Conservation (phyloP, 78 protist species). For the Chrysochromulina tobinii region DNA sequence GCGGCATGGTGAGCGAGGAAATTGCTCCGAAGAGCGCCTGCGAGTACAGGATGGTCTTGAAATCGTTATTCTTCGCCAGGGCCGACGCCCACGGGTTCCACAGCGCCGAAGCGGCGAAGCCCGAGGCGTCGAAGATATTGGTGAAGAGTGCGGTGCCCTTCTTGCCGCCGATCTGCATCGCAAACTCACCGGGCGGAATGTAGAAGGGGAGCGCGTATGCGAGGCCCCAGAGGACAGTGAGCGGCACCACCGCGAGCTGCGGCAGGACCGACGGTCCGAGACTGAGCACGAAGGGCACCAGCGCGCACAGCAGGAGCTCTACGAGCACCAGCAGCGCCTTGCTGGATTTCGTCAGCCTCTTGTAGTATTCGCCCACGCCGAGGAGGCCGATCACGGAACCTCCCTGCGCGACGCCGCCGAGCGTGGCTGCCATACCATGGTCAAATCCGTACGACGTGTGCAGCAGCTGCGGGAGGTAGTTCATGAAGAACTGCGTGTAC, state of each 20-base stretch:
- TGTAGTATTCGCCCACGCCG: background rate
- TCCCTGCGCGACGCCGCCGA: background rate
- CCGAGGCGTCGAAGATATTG: background rate
- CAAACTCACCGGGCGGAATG: background rate
- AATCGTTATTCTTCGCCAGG: background rate
- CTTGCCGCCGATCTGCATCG: slow-evolving; percentile 15
- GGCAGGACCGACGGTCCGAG: background rate
- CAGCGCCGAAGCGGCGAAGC: background rate
- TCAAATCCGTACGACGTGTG: background rate
- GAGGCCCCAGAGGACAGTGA: background rate
- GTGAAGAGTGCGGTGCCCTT: background rate
- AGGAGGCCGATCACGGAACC: background rate
- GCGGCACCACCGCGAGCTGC: background rate
- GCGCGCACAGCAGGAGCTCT: background rate
- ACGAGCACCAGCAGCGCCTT: background rate
- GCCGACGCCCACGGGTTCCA: background rate
- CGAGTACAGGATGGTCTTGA: background rate
- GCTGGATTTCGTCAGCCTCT: background rate
- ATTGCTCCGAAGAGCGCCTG: background rate
- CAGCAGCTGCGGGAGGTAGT: background rate
- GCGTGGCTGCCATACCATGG: background rate
- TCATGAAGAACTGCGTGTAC: slow-evolving; percentile 29
- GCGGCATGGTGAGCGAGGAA: background rate
- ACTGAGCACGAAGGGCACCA: background rate
- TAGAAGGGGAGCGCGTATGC: slow-evolving; percentile 11